Evolutionary conservation across 345 rosid species (phyloP).

Genomic region (Pistacia atlantica): DNA sequence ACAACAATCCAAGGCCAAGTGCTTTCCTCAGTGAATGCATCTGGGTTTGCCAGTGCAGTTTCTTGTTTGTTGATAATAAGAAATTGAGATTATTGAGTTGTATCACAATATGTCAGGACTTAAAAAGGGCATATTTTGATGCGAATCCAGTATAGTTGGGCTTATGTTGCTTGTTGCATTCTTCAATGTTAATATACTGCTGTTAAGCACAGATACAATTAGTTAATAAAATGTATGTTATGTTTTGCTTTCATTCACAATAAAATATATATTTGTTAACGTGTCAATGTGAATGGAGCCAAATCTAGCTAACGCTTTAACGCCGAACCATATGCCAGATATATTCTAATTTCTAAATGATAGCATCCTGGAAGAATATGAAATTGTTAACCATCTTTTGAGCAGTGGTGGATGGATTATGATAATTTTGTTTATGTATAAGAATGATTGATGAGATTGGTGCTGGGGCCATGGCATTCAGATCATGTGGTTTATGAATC

Average conservation of each 20-base stretch:
- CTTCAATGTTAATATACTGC: no score
- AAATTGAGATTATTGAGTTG: background rate
- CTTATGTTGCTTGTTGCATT: background rate
- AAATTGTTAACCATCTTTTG: background rate
- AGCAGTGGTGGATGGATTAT: background rate
- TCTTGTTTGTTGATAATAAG: background rate
- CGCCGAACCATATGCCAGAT: no score
- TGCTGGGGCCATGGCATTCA: background rate
- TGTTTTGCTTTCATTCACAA: no score
- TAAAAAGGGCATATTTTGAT: background rate
- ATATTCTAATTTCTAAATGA: background rate
- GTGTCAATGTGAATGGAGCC: no score
- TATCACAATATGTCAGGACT: background rate
- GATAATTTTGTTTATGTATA: background rate
- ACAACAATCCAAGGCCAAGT: background rate
- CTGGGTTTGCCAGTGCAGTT: background rate
- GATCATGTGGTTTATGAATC: slow-evolving; percentile 10
- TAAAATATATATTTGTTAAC: no score
- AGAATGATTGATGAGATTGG: slow-evolving; percentile 7
- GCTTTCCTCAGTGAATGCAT: background rate
- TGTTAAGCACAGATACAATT: no score
- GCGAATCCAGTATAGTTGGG: background rate
- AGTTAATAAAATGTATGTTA: no score
- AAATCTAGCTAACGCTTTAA: no score
- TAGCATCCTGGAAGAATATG: background rate